phyloP scores from a whole-genome alignment of 306 rosid genomes.

The Arachis hypogaea region DNA sequence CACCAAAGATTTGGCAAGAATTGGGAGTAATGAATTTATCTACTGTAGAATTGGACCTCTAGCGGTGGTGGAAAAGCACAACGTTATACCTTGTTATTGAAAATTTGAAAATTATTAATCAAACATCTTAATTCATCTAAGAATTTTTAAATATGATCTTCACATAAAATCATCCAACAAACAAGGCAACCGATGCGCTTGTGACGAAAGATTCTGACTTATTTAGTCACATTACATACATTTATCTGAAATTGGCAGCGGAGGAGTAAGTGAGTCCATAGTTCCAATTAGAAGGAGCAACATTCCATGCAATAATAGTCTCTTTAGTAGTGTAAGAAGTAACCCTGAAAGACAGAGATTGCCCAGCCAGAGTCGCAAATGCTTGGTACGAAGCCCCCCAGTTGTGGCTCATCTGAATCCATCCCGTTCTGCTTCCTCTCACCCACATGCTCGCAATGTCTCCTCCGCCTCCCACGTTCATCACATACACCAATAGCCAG shows the following conservation, averaged over 20 bases:
- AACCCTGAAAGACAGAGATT: slow-evolving; percentile 73
- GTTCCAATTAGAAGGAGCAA: slow-evolving; percentile 70
- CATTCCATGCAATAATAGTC: slow-evolving; percentile 71
- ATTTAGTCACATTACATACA: no score
- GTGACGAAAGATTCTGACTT: no score
- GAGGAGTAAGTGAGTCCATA: slow-evolving; percentile 64
- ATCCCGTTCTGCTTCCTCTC: slow-evolving; percentile 80
- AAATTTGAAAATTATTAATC: no score
- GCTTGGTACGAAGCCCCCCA: slow-evolving; percentile 99
- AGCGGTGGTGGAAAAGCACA: no score
- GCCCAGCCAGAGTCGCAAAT: slow-evolving; percentile 72
- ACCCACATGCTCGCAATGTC: slow-evolving; percentile 72
- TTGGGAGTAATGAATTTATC: no score
- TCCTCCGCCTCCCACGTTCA: slow-evolving; percentile 96
- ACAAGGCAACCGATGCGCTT: no score
- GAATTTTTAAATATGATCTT: no score
- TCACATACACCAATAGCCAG: slow-evolving; percentile 88
- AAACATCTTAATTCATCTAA: no score
- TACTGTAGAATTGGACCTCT: no score
- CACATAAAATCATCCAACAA: no score
- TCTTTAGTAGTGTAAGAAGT: slow-evolving; percentile 73
- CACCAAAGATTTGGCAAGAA: no score
- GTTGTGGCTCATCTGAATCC: slow-evolving; percentile 91
- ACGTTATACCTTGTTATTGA: no score
- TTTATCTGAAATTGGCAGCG: slow-evolving; percentile 60